Conservation (phyloP, 352 stramenopile genomes). For the Phytopythium cucurbitacearum region DNA sequence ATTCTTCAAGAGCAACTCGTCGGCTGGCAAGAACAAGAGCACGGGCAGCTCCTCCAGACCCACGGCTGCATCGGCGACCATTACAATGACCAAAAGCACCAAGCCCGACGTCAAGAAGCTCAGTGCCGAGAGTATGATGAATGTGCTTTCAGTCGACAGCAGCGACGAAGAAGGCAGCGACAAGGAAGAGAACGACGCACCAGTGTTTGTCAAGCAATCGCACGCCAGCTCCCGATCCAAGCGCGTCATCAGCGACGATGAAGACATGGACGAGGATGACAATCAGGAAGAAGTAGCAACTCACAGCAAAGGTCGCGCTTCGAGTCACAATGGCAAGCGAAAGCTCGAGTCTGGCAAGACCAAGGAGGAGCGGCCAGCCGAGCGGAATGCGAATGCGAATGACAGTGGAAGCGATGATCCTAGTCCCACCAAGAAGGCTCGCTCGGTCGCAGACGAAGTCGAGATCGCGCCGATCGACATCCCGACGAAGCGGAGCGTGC, state of each 20-base stretch:
- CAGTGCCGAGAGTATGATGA: conserved; percentile 45
- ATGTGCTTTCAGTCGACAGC: conserved; percentile 68
- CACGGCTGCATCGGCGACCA: conserved; percentile 8
- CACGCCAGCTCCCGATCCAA: conserved; percentile 26
- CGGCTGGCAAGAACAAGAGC: conserved; percentile 14
- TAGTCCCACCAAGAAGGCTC: conserved; percentile 6
- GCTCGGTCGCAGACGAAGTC: conserved; percentile 22
- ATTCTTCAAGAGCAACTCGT: conserved; percentile 24
- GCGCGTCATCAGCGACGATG: conserved; percentile 67
- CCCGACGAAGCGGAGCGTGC: conserved; percentile 41
- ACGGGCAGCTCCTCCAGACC: conserved; percentile 5
- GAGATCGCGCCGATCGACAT: conserved; percentile 17
- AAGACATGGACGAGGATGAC: conserved; percentile 47
- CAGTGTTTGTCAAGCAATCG: conserved; percentile 65
- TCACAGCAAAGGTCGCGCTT: conserved; percentile 12
- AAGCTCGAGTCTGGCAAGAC: conserved; percentile 33
- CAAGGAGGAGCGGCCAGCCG: conserved; percentile 8
- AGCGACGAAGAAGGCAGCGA: conserved; percentile 52
- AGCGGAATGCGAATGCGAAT: conserved; percentile 14
- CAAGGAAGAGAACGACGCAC: conserved; percentile 42
- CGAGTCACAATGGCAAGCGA: conserved; percentile 36
- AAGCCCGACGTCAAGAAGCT: conserved; percentile 37
- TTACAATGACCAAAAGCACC: conserved; percentile 9
- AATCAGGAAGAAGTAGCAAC: conserved; percentile 5
- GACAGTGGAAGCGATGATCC: conserved; percentile 18